Conservation (phyloP, 768 basidiomycete genomes). For the Nidularia sp. region DNA sequence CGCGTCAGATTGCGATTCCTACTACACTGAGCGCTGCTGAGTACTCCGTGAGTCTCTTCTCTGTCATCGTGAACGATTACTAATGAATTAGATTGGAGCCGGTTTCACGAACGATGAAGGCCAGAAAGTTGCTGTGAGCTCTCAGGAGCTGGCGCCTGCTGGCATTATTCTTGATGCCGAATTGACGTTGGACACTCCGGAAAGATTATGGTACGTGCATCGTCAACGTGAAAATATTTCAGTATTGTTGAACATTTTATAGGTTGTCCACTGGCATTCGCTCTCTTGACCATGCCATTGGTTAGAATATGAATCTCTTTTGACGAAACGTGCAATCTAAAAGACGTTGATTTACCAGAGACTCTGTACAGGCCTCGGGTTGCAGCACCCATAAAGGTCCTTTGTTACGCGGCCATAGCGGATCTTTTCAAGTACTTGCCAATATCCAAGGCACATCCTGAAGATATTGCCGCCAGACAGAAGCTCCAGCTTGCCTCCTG, state of each 20-base stretch:
- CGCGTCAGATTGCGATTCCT: constrained; percentile 74
- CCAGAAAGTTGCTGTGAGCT: constrained; percentile 53
- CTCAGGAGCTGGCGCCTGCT: constrained; percentile 58
- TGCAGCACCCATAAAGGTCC: constrained; percentile 54
- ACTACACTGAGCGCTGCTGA: constrained; percentile 81
- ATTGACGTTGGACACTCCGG: constrained; percentile 68
- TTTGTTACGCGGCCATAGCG: constrained; percentile 62
- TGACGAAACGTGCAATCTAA: neutral
- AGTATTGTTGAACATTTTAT: neutral
- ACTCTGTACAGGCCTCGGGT: constrained; percentile 55
- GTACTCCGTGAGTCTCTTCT: constrained; percentile 44
- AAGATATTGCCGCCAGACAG: constrained; percentile 55
- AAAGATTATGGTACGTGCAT: constrained; percentile 60
- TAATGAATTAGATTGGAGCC: constrained; percentile 45
- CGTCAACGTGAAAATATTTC: constrained; percentile 1
- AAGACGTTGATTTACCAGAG: constrained; percentile 40
- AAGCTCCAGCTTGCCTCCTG: constrained; percentile 71
- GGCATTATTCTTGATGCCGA: constrained; percentile 79
- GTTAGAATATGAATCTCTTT: constrained; percentile 26
- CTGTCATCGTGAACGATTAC: neutral
- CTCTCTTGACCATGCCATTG: constrained; percentile 76
- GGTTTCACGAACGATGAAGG: constrained; percentile 72
- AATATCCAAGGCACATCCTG: constrained; percentile 53
- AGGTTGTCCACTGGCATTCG: constrained; percentile 81
- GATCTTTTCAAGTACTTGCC: constrained; percentile 77